These are phyloP conservation scores for Tulasnella calospora DNA, from an alignment of 768 basidiomycete genomes.

Conservation along the genomic window DNA sequence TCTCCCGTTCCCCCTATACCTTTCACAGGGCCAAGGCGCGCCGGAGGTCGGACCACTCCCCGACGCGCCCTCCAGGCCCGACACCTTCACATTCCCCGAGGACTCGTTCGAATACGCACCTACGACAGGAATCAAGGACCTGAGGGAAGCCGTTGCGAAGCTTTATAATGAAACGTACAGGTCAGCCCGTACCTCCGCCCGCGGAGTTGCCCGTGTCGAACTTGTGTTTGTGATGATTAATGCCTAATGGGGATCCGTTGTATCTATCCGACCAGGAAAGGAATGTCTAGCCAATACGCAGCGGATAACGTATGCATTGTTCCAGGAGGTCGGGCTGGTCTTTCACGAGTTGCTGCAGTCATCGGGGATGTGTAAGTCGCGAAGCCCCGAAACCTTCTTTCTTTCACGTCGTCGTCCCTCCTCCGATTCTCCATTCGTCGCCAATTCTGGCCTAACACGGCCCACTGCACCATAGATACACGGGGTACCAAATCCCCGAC, in stretches of 20 bases:
- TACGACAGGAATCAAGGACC: conserved; percentile 77
- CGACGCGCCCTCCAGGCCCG: conserved; percentile 53
- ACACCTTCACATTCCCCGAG: conserved; percentile 50
- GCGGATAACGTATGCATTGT: conserved; percentile 89
- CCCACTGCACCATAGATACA: conserved; percentile 23
- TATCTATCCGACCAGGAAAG: conserved; percentile 38
- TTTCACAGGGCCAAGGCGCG: conserved; percentile 67
- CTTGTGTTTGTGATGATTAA: conserved; percentile 4
- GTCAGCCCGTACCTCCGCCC: background rate
- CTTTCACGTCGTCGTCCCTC: conserved; percentile 1
- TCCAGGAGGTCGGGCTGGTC: conserved; percentile 84
- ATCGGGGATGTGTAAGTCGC: conserved; percentile 79
- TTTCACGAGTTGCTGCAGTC: conserved; percentile 87
- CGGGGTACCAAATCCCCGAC: conserved; percentile 89
- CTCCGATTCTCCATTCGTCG: background rate
- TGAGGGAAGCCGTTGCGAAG: conserved; percentile 84
- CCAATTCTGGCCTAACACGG: background rate
- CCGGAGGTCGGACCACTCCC: conserved; percentile 70
- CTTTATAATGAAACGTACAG: conserved; percentile 87
- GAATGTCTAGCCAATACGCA: conserved; percentile 78
- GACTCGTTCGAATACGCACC: conserved; percentile 88
- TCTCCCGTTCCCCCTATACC: background rate
- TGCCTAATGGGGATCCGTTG: background rate
- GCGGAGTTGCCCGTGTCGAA: background rate
- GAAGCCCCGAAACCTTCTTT: conserved; percentile 23